phyloP scores from a whole-genome alignment of 116 monocot genomes.

The Posidonia oceanica region DNA sequence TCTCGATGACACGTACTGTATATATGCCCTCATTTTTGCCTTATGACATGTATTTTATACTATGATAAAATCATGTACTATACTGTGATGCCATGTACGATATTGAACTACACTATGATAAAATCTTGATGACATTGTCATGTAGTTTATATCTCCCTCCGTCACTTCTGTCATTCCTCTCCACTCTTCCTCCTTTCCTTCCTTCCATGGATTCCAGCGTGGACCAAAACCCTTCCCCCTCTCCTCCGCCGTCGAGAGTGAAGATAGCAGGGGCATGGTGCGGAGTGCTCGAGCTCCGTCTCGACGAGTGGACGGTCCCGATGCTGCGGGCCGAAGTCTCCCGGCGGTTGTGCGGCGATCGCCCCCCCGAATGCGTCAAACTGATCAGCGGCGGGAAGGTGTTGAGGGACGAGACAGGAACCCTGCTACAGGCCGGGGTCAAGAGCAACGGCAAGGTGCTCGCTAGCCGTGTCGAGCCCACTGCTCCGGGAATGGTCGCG shows the following conservation, averaged over 20 bases:
- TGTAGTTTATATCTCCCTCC: no score
- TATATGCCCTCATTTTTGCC: no score
- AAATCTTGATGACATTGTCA: no score
- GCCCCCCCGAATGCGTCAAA: slow-evolving; percentile 39
- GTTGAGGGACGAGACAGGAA: slow-evolving; percentile 29
- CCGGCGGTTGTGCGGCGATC: slow-evolving; percentile 23
- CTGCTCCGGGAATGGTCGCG: slow-evolving; percentile 5
- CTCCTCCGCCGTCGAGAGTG: slow-evolving; percentile 15
- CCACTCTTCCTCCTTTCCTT: not conserved
- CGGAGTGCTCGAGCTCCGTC: slow-evolving; percentile 48
- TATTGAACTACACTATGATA: no score
- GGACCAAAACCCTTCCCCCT: not conserved
- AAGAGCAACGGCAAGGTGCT: slow-evolving; percentile 76
- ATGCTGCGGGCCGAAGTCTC: slow-evolving; percentile 72
- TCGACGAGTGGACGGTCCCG: slow-evolving; percentile 60
- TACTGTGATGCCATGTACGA: no score
- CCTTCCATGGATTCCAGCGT: not conserved
- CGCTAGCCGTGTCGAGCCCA: slow-evolving; percentile 15
- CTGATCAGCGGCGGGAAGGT: slow-evolving; percentile 76
- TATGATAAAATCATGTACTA: no score
- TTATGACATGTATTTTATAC: no score
- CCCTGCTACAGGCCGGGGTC: slow-evolving; percentile 41
- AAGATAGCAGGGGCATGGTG: slow-evolving; percentile 71
- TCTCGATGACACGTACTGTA: no score
- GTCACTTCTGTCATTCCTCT: no score